These are phyloP conservation scores for Ascochyta lentis DNA, from an alignment of 2,329 filamentous ascomycete genomes.

Conservation along the genomic window DNA sequence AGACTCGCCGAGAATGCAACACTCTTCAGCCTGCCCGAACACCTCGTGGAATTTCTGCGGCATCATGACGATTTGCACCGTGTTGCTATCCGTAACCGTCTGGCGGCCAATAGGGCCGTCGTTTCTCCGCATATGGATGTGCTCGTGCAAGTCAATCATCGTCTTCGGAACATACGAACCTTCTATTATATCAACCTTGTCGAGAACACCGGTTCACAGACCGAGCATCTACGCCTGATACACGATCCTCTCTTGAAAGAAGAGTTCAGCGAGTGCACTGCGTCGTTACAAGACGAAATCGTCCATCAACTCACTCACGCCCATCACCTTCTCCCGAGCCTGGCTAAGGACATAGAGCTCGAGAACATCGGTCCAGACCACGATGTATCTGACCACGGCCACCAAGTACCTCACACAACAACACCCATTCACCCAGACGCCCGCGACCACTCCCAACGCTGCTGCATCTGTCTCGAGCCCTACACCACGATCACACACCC, in stretches of 20 bases:
- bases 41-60: slow-evolving; percentile 5
- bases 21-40: slow-evolving; percentile 1
- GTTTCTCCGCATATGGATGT: slow-evolving; percentile 1
- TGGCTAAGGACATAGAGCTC: slow-evolving; percentile 7
- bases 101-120: neutral
- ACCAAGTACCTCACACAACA: neutral
- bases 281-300: neutral
- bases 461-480: slow-evolving; percentile 20
- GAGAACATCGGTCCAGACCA: slow-evolving; percentile 20
- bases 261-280: neutral
- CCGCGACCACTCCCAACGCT: neutral
- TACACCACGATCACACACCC: slow-evolving; percentile 7
- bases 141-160: neutral
- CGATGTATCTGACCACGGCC: slow-evolving; percentile 16
- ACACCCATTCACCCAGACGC: neutral
- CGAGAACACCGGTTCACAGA: neutral
- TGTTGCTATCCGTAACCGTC: slow-evolving; percentile 1
- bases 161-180: slow-evolving; percentile 8
- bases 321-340: neutral
- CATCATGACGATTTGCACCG: slow-evolving; percentile 14
- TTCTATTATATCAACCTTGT: slow-evolving; percentile 4
- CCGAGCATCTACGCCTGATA: slow-evolving; percentile 1
- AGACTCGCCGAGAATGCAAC: slow-evolving; percentile 1
- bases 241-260: neutral
- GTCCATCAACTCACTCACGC: neutral